Evolutionary conservation across 352 stramenopile species (phyloP).

Genomic region (Phytophthora crassamura): DNA sequence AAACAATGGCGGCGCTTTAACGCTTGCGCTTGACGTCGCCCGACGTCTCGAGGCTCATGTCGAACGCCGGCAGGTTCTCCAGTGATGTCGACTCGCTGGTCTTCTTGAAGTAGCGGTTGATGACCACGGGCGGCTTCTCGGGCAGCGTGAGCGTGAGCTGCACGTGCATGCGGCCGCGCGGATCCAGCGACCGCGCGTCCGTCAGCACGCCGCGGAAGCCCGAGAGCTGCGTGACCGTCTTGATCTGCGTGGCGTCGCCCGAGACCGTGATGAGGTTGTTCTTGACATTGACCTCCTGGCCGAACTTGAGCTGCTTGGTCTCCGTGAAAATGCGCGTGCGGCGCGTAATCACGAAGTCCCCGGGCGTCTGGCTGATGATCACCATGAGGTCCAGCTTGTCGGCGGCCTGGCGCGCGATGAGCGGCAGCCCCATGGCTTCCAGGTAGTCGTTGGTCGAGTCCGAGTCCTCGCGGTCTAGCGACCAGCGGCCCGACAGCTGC

Average conservation of each 20-base stretch:
- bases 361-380: conserved; percentile 85
- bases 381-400: conserved; percentile 92
- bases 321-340: conserved; percentile 91
- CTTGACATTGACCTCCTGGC: conserved; percentile 89
- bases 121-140: conserved; percentile 78
- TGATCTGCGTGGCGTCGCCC: conserved; percentile 73
- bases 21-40: conserved; percentile 89
- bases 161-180: conserved; percentile 83
- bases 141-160: conserved; percentile 79
- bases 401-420: conserved; percentile 87
- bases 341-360: conserved; percentile 88
- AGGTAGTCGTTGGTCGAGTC: conserved; percentile 92
- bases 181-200: conserved; percentile 78
- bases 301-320: conserved; percentile 89
- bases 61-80: conserved; percentile 88
- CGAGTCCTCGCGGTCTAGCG: conserved; percentile 85
- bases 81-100: conserved; percentile 87
- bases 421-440: conserved; percentile 86
- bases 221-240: conserved; percentile 84
- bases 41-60: conserved; percentile 84
- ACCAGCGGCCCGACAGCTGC: conserved; percentile 87
- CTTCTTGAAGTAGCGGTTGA: conserved; percentile 90
- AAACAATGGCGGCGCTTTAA: conserved; percentile 39
- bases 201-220: conserved; percentile 79
- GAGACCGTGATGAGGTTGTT: conserved; percentile 89